Evolutionary conservation across 2,329 filamentous ascomycete genomes (phyloP), one percentile per base, ranked within the genome.

Genomic region (Thermoascus crustaceus): DNA sequence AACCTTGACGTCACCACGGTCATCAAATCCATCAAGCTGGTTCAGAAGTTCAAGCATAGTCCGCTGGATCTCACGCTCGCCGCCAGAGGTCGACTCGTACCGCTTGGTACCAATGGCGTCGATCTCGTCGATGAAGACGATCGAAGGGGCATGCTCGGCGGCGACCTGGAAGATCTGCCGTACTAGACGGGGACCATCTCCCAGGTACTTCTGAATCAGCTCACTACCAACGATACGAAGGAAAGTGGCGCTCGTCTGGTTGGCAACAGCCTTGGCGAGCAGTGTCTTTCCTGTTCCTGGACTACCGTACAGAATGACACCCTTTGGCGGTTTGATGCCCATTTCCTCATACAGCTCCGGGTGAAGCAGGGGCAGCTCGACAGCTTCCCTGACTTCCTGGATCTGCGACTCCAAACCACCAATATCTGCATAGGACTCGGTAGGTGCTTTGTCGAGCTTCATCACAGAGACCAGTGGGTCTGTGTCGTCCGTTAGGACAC

Each of bases 241-340:
- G 75, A 98, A 98, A 2, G 91, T 96, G 26, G 91, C 91, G 43
- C 88, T 95, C n/a, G 91, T 96, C 62, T 95, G 89, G 60, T 98
- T 96, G 48, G 91, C 91, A 32, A 98, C 91, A 7, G 91, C 91
- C 70, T 96, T 96, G 42, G 91, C 91, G 39, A 98, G 72, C 3
- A 95, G 71, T 4, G 88, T 96, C 71, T 96, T 98, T 64, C 91
- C 91, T 6, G 91, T 98, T 63, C 91, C 91, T 0, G 91, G 91
- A 4, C 86, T 87, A 67, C 91, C 91, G 61, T 98, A 98, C 17
- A 98, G 80, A 55, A 98, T 98, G 52, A 98, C 91, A 74, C 91
- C 91, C 75, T 98, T 98, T 42, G 91, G 91, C 4, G 91, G 91
- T 67, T 98, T 98, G 74, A 98, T 96, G 56, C 91, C 91, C 91